Percentiles rank a stretch among this genome's conserved stretches.
These are phyloP conservation scores for Trichoderma lentiforme DNA, from an alignment of 2,329 filamentous ascomycete genomes.

Conservation along the genomic window DNA sequence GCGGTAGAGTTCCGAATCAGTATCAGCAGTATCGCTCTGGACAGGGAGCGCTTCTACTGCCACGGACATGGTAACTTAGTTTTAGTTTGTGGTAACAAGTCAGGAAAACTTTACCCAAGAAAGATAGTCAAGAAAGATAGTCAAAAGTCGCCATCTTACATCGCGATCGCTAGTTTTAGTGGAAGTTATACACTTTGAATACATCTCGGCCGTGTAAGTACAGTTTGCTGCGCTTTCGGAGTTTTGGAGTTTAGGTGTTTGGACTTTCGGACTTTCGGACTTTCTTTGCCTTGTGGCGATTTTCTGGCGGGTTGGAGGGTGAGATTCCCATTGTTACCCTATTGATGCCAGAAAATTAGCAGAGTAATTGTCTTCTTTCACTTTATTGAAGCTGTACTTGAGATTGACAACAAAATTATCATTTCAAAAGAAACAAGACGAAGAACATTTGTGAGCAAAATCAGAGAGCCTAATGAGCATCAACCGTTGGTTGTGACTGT, in stretches of 20 bases:
- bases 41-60: background rate
- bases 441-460: background rate
- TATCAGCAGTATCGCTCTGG: background rate
- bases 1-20: background rate
- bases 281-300: background rate
- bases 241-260: background rate
- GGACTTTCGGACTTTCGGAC: background rate
- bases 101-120: background rate
- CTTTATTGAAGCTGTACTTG: background rate
- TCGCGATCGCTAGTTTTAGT: background rate
- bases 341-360: background rate
- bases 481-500: background rate
- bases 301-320: background rate
- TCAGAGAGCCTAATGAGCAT: background rate
- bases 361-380: background rate
- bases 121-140: background rate
- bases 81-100: background rate
- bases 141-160: background rate
- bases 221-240: background rate
- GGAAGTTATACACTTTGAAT: background rate
- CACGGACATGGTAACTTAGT: background rate
- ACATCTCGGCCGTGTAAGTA: background rate
- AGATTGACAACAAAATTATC: background rate
- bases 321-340: background rate
- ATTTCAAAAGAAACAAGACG: background rate